A percentile compares a stretch with the other conserved stretches of the same genome.
phyloP scores from a whole-genome alignment of 139 green algal species.

The Raphidocelis subcapitata region DNA sequence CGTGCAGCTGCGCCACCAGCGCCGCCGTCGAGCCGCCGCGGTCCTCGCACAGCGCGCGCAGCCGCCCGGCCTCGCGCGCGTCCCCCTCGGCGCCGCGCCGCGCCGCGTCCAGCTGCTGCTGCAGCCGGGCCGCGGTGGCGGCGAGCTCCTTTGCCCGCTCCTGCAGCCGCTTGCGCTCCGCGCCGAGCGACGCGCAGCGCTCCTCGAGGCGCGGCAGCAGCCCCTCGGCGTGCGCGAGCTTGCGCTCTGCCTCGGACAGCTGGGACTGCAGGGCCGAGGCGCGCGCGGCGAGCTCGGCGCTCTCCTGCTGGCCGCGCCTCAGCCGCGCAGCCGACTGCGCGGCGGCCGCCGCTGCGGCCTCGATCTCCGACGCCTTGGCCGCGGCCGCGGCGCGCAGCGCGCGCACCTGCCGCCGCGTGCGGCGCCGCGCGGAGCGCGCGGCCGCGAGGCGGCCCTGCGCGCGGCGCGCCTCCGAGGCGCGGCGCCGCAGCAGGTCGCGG shows the following conservation, averaged over 20 bases:
- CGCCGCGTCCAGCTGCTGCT: constrained; percentile 16
- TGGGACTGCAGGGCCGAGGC: neutral
- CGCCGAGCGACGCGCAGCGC: constrained; percentile 7
- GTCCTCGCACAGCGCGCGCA: neutral
- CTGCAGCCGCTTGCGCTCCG: constrained; percentile 13
- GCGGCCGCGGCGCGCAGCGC: neutral
- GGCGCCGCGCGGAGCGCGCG: neutral
- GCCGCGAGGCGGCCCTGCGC: too few species aligned
- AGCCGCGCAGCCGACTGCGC: neutral
- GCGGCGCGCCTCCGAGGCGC: too few species aligned
- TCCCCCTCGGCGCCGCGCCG: neutral
- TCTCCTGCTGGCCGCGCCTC: neutral
- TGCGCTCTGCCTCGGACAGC: neutral
- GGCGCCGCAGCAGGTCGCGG: too few species aligned
- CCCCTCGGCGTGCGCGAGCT: constrained; percentile 8
- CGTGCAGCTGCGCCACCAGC: constrained; percentile 10
- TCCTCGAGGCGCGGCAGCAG: constrained; percentile 21
- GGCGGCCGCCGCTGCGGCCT: neutral
- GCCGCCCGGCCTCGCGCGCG: constrained; percentile 9
- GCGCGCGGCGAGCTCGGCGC: neutral
- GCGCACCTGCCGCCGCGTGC: neutral
- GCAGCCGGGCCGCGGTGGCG: neutral
- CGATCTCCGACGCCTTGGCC: neutral
- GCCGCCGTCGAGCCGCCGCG: neutral
- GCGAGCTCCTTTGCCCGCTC: neutral